phyloP scores from a whole-genome alignment of 2,329 filamentous ascomycete genomes.

The Monilinia vaccinii-corymbosi region DNA sequence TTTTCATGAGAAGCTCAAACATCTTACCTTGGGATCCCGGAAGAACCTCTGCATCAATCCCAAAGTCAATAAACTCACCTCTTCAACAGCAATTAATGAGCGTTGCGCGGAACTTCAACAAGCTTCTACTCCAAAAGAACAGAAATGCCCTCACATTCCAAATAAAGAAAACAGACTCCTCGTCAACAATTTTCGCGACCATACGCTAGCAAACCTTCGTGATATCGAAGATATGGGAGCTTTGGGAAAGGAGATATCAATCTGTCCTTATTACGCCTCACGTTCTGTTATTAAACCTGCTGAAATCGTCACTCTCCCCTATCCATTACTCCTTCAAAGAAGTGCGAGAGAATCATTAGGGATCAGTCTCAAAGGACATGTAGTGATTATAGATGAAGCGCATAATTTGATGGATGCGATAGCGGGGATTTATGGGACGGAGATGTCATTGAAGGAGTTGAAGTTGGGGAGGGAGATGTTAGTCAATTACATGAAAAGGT shows the following conservation, averaged over 20 bases:
- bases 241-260: conserved; percentile 66
- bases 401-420: conserved; percentile 98
- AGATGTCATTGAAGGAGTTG: conserved; percentile 65
- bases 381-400: conserved; percentile 95
- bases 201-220: conserved; percentile 71
- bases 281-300: conserved; percentile 71
- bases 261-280: conserved; percentile 97
- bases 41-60: conserved; percentile 81
- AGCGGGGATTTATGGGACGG: conserved; percentile 72
- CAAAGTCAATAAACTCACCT: conserved; percentile 60
- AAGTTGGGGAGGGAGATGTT: conserved; percentile 66
- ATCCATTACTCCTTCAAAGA: conserved; percentile 80
- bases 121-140: conserved; percentile 48
- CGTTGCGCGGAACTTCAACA: conserved; percentile 85
- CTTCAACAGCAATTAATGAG: conserved; percentile 81
- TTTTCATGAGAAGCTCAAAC: conserved; percentile 49
- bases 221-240: conserved; percentile 87
- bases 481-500: conserved; percentile 74
- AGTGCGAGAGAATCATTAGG: conserved; percentile 80
- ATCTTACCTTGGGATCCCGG: conserved; percentile 59
- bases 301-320: conserved; percentile 88
- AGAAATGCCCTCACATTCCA: conserved; percentile 68
- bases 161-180: conserved; percentile 64
- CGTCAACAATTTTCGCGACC: conserved; percentile 75
- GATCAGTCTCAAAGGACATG: conserved; percentile 74